Conservation (phyloP, 2,329 filamentous ascomycete species). For the Incumbomyces lentus region DNA sequence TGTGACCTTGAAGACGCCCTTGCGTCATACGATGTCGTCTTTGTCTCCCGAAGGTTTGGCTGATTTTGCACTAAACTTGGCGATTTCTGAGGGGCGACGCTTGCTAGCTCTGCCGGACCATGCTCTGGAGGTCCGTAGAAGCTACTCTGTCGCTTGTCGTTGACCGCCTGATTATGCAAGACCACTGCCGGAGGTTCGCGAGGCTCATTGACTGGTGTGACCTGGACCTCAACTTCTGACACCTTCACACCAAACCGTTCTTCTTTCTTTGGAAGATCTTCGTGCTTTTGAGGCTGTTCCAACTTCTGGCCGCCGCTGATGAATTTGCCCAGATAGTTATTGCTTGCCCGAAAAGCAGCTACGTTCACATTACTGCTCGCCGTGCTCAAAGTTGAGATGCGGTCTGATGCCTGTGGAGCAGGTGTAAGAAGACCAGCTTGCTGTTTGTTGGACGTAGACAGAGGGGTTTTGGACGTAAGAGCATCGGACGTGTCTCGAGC, state of each 20-base stretch:
- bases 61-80: not conserved
- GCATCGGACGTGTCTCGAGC: slow-evolving; percentile 26
- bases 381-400: slow-evolving; percentile 19
- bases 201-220: slow-evolving; percentile 13
- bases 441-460: slow-evolving; percentile 1
- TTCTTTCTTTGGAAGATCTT: slow-evolving; percentile 1
- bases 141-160: not conserved
- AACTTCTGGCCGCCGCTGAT: slow-evolving; percentile 25
- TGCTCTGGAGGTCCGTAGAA: not conserved
- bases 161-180: slow-evolving; percentile 8
- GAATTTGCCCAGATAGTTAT: slow-evolving; percentile 29
- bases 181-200: slow-evolving; percentile 15
- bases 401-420: slow-evolving; percentile 1
- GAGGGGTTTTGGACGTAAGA: not conserved
- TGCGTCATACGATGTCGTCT: slow-evolving; percentile 10
- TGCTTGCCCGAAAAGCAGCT: slow-evolving; percentile 26
- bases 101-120: not conserved
- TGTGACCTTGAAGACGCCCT: slow-evolving; percentile 7
- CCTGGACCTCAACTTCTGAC: slow-evolving; percentile 13
- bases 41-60: slow-evolving; percentile 6
- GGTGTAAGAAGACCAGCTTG: slow-evolving; percentile 16
- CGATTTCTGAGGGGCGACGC: slow-evolving; percentile 3
- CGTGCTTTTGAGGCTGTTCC: slow-evolving; percentile 8
- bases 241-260: slow-evolving; percentile 4
- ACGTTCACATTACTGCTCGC: slow-evolving; percentile 23